Percentiles rank a stretch among this genome's conserved stretches.
These are phyloP conservation scores for Botrytis galanthina DNA, from an alignment of 2,329 filamentous ascomycete genomes.

Conservation along the genomic window DNA sequence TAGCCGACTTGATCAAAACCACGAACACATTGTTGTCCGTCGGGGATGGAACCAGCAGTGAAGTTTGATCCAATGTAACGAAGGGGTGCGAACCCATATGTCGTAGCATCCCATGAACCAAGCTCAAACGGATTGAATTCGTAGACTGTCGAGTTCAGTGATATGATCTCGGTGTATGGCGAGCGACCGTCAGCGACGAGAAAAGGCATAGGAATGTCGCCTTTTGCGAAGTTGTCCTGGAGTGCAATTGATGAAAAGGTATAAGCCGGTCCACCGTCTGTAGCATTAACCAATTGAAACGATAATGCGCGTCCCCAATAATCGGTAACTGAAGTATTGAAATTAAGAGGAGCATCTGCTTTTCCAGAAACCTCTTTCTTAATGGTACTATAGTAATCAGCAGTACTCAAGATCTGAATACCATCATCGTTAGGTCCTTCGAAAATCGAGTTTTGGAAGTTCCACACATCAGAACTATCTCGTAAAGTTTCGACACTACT, in stretches of 20 bases:
- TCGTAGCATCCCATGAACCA: constrained; percentile 71
- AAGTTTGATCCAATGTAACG: constrained; percentile 74
- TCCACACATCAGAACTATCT: constrained; percentile 53
- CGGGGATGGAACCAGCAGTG: constrained; percentile 56
- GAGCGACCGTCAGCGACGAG: constrained; percentile 67
- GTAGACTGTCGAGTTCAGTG: constrained; percentile 70
- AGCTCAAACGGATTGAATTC: constrained; percentile 81
- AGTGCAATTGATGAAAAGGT: constrained; percentile 79
- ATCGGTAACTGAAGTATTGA: constrained; percentile 74
- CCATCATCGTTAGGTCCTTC: constrained; percentile 52
- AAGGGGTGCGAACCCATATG: constrained; percentile 69
- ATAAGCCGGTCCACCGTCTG: constrained; percentile 69
- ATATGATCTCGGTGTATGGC: constrained; percentile 59
- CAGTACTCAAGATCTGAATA: constrained; percentile 53
- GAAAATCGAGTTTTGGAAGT: constrained; percentile 61
- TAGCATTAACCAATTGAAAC: constrained; percentile 78
- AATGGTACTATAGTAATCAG: constrained; percentile 63
- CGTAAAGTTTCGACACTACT: constrained; percentile 61
- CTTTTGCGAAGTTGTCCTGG: constrained; percentile 59
- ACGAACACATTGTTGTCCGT: constrained; percentile 60
- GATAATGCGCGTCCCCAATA: constrained; percentile 86
- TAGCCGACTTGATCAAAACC: constrained; percentile 83
- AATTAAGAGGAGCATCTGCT: constrained; percentile 62
- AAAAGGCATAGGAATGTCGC: constrained; percentile 68
- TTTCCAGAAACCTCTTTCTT: constrained; percentile 59